Percentiles rank a stretch among this genome's conserved stretches.
These are phyloP conservation scores for Pleurozium schreberi DNA, from an alignment of 225 moss, liverwort and hornwort genomes.

Conservation along the genomic window DNA sequence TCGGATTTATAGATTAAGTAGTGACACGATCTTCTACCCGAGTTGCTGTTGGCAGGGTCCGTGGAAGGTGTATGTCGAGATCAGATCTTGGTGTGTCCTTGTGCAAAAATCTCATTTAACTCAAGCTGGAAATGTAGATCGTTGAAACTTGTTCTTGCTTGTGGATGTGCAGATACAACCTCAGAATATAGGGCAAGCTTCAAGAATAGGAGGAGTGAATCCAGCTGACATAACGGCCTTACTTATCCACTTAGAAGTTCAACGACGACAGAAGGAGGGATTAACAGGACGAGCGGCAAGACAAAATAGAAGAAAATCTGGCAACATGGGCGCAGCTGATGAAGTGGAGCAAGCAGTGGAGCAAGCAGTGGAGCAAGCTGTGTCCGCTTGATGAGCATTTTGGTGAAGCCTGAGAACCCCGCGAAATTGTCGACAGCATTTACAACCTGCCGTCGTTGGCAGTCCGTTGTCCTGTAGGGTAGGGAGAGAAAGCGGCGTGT, in stretches of 20 bases:
- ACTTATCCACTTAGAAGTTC: conserved; percentile 60
- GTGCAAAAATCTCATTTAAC: background rate
- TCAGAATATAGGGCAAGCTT: conserved; percentile 83
- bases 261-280: conserved; percentile 29
- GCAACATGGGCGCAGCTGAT: no score
- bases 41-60: background rate
- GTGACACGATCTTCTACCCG: background rate
- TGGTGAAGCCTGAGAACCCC: background rate
- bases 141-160: background rate
- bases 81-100: background rate
- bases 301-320: background rate
- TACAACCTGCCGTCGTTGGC: background rate
- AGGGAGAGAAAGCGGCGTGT: background rate
- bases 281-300: background rate
- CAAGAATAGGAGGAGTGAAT: conserved; percentile 84
- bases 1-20: background rate
- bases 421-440: background rate
- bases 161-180: conserved; percentile 60
- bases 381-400: conserved; percentile 5
- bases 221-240: conserved; percentile 83
- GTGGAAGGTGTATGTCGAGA: background rate
- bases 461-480: background rate
- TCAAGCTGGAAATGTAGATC: background rate
- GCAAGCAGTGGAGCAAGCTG: background rate
- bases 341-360: background rate